Evolutionary conservation across 768 basidiomycete genomes (phyloP).

Genomic region (Suillus spraguei): DNA sequence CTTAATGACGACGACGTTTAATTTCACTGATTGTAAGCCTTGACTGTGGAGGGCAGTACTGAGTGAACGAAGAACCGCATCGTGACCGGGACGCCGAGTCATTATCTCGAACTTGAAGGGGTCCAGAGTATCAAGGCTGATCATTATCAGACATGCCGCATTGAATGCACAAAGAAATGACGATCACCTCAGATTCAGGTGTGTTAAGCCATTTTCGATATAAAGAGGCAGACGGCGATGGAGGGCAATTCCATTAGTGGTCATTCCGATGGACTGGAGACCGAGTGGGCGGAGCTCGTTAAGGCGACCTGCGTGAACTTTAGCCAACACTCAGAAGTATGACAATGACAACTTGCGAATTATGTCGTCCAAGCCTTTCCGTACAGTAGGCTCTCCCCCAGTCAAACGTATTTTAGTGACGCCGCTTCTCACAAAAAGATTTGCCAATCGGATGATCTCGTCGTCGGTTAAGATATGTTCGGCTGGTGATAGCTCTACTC

Average conservation of each 20-base stretch:
- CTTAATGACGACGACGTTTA: slow-evolving; percentile 84
- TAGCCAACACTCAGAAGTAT: slow-evolving; percentile 8
- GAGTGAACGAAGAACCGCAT: slow-evolving; percentile 70
- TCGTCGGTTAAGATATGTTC: slow-evolving; percentile 72
- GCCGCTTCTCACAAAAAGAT: slow-evolving; percentile 78
- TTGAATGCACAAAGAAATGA: slow-evolving; percentile 6
- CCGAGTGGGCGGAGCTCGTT: slow-evolving; percentile 61
- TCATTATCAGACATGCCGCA: slow-evolving; percentile 7
- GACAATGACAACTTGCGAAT: slow-evolving; percentile 50
- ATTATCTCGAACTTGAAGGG: slow-evolving; percentile 88
- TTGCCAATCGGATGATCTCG: slow-evolving; percentile 73
- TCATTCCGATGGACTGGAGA: slow-evolving; percentile 81
- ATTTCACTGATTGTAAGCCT: slow-evolving; percentile 63
- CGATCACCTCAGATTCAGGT: slow-evolving; percentile 66
- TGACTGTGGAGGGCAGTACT: slow-evolving; percentile 58
- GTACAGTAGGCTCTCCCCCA: slow-evolving; percentile 85
- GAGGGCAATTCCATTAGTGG: slow-evolving; percentile 79
- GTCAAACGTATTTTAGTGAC: slow-evolving; percentile 88
- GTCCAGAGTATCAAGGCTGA: slow-evolving; percentile 81
- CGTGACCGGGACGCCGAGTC: slow-evolving; percentile 77
- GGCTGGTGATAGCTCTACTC: slow-evolving; percentile 72
- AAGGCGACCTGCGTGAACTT: slow-evolving; percentile 50
- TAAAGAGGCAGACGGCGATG: slow-evolving; percentile 72
- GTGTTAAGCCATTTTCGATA: slow-evolving; percentile 72
- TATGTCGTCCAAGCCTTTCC: slow-evolving; percentile 72